A percentile compares a stretch with the other conserved stretches of the same genome.
These are phyloP conservation scores for Conringia planisiliqua DNA, from an alignment of 345 rosid species.

Conservation along the genomic window DNA sequence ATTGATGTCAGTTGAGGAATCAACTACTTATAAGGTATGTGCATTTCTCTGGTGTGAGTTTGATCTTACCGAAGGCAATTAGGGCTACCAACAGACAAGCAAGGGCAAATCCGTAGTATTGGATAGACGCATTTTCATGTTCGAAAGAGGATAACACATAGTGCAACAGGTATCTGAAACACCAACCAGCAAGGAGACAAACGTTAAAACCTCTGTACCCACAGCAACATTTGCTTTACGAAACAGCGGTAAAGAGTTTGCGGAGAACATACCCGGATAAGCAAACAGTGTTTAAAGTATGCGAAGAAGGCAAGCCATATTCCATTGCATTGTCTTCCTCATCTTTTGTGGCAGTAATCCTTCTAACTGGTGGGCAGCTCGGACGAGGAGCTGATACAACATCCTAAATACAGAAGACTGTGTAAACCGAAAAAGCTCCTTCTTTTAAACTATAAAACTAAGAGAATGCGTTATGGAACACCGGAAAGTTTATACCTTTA, in stretches of 20 bases:
- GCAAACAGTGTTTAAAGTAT: constrained; percentile 92
- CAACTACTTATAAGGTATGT: neutral
- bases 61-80: constrained; percentile 61
- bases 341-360: constrained; percentile 84
- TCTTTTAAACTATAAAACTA: neutral
- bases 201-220: neutral
- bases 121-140: constrained; percentile 33
- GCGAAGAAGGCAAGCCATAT: constrained; percentile 98
- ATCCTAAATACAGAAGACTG: constrained; percentile 50
- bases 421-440: neutral
- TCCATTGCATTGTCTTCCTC: constrained; percentile 97
- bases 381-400: constrained; percentile 95
- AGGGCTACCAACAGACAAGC: constrained; percentile 66
- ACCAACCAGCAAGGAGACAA: neutral
- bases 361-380: constrained; percentile 81
- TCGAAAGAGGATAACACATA: constrained; percentile 51
- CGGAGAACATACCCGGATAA: constrained; percentile 62
- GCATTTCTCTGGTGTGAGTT: neutral
- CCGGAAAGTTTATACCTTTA: constrained; percentile 51
- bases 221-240: neutral
- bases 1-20: constrained; percentile 9
- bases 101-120: constrained; percentile 53
- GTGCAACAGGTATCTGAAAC: constrained; percentile 65
- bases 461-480: neutral
- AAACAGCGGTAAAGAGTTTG: neutral